Base-by-base conservation (phyloP, 2,329 filamentous ascomycete genomes). In the Colletotrichum simmondsii region DNA sequence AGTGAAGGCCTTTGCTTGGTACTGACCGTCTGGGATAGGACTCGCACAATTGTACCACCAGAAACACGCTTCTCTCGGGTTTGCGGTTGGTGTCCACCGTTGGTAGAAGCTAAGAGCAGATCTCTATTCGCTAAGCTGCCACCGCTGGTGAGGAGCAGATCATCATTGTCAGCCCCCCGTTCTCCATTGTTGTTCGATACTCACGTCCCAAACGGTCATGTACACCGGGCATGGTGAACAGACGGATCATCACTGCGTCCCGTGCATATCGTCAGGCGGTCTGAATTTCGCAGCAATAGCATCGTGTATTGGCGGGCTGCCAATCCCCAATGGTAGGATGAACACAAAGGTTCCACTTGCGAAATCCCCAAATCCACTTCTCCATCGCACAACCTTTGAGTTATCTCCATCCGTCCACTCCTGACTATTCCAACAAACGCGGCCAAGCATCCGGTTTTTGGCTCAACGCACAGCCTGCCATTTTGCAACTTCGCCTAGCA, bases 331-430 rank as follows among this genome's bases (percentile, higher is more conserved):
- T 72, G 53, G 60, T 70, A 65, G 66, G 59, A 65, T 56, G 42
- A 57, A 70, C 32, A 30, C 26, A 30, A 22, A 52, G 19, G 12
- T 32, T 60, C 70, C 59, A 65, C 70, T 22, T 22, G 49, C 60
- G 30, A 54, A 24, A 59, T 10, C 19, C 32, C 28, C 19, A 49
- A 35, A 28, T 11, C 62, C 62, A 56, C 49, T 37, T 68, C 53
- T 64, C 69, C 65, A 68, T 68, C 56, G 24, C 65, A 68, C 67
- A 58, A 56, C 57, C 19, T 58, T 58, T n/a, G 28, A 58, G 52
- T n/a, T 14, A 37, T 58, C 30, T 37, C 69, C 58, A 46, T 72
- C 57, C 53, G 46, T 59, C 70, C 70, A 56, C 37, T 56, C 12
- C 42, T 65, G 60, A 64, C 16, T 37, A n/a, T 35, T 63, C 65